Evolutionary conservation across 2,329 filamentous ascomycete species (phyloP), one percentile per base, ranked within the genome.

Genomic region (Pseudogymnoascus sp.): DNA sequence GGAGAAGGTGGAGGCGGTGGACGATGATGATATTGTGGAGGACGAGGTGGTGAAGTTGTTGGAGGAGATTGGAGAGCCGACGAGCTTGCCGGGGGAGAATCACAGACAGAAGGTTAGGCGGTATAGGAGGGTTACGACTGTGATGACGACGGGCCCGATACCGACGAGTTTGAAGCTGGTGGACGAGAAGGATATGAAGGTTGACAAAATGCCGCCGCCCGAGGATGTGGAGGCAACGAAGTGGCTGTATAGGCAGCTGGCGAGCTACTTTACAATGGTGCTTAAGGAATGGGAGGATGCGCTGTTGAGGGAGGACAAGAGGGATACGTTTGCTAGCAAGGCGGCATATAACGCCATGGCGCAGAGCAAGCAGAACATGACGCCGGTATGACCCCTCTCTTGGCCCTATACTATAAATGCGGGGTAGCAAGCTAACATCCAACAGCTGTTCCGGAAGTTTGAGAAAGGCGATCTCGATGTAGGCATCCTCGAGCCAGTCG

Each of bases 191-290:
- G 88, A 96, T 69, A 96, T 97, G 91, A 93, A 93, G 75, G 86
- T 98, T 23, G 80, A 81, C 14, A 80, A 79, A 48, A 78, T 90
- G 8, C 76, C 83, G 1, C 79, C 81, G 70, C 72, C 81, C 1
- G 80, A 83, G 70, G 89, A 93, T 69, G 79, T 79, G 19, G 84
- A 87, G 43, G 89, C 80, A 0, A 84, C 86, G 54, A 79, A 83
- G 51, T 92, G 89, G 76, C 79, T 99, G 43, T 93, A 89, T 78
- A 83, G 93, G 10, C 93, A 99, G 76, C 81, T 99, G 64, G 90
- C 90, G 19, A 95, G 90, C 60, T 99, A 97, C 79, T 98, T 99
- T 79, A 96, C 90, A 62, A 92, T 99, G 86, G 86, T 99, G n/a
- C 80, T 99, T 65, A 84, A 82, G 51, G 93, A 96, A 75, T 99